Conservation (phyloP, 108 stramenopile species). For the Thalassiosira profunda region DNA sequence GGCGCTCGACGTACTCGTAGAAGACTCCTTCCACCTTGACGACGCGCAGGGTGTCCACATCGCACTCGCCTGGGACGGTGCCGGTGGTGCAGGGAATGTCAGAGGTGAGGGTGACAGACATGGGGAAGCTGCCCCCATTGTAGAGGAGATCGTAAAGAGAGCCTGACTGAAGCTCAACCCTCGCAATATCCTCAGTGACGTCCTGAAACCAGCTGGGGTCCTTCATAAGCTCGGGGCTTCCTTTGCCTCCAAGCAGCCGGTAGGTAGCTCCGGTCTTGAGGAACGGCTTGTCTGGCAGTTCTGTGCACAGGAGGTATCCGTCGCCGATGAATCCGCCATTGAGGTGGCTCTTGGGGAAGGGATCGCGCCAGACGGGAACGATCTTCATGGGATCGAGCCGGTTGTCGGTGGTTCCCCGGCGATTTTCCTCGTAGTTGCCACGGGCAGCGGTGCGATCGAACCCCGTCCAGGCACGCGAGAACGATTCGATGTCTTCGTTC, state of each 20-base stretch:
- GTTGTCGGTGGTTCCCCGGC: slow-evolving; percentile 13
- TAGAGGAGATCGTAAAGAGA: slow-evolving; percentile 29
- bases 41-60: slow-evolving; percentile 54
- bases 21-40: slow-evolving; percentile 53
- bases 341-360: slow-evolving; percentile 70
- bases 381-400: slow-evolving; percentile 59
- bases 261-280: slow-evolving; percentile 62
- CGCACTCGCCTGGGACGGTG: slow-evolving; percentile 58
- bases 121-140: slow-evolving; percentile 24
- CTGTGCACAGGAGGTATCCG: slow-evolving; percentile 63
- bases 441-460: slow-evolving; percentile 40
- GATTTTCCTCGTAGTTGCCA: slow-evolving; percentile 50
- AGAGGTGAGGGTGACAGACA: slow-evolving; percentile 24
- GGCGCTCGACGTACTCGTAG: slow-evolving; percentile 57
- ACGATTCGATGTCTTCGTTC: slow-evolving; percentile 73
- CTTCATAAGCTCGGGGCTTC: slow-evolving; percentile 12
- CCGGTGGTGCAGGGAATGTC: slow-evolving; percentile 48
- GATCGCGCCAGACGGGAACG: slow-evolving; percentile 49
- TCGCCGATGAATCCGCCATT: slow-evolving; percentile 68
- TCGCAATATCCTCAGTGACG: slow-evolving; percentile 9
- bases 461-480: slow-evolving; percentile 75
- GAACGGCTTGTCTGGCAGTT: slow-evolving; percentile 58
- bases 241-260: slow-evolving; percentile 50
- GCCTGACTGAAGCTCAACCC: slow-evolving; percentile 20
- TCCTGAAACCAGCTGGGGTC: slow-evolving; percentile 19